These are phyloP conservation scores for Anacardium occidentale DNA, from an alignment of 345 rosid species.

Conservation along the genomic window DNA sequence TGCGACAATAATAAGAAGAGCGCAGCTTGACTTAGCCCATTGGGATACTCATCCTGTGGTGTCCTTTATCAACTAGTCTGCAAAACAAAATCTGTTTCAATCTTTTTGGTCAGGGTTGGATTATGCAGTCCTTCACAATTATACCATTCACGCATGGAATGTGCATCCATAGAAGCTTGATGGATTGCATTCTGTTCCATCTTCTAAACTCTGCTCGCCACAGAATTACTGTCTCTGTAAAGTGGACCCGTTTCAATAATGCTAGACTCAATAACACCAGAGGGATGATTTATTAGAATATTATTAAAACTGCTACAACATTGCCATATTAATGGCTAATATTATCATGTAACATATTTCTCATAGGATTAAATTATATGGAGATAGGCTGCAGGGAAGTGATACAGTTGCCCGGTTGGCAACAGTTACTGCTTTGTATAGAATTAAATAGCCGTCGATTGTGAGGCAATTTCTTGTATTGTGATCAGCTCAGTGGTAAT, in stretches of 20 bases:
- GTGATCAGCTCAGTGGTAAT: no score
- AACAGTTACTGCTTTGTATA: neutral
- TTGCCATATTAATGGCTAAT: neutral
- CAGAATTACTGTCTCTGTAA: neutral
- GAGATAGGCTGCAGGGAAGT: slow-evolving; percentile 3
- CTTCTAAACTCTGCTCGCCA: neutral
- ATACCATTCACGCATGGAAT: slow-evolving; percentile 37
- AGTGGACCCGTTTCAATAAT: slow-evolving; percentile 14
- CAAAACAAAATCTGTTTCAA: neutral
- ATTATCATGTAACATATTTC: neutral
- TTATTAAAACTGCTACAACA: neutral
- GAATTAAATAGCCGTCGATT: slow-evolving; percentile 17
- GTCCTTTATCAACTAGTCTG: neutral
- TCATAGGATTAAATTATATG: neutral
- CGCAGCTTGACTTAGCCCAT: slow-evolving; percentile 34
- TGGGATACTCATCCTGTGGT: slow-evolving; percentile 38
- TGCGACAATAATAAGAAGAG: neutral
- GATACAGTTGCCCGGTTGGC: slow-evolving; percentile 13
- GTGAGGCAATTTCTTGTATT: no score
- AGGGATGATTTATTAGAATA: neutral
- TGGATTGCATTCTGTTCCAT: slow-evolving; percentile 10
- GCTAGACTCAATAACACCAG: no score
- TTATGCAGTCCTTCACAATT: slow-evolving; percentile 16
- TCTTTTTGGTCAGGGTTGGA: neutral
- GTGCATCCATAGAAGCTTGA: slow-evolving; percentile 19